A percentile compares a stretch with the other conserved stretches of the same genome.
Evolutionary conservation across 2,329 filamentous ascomycete species (phyloP).

Genomic region (Leptographium flavum): DNA sequence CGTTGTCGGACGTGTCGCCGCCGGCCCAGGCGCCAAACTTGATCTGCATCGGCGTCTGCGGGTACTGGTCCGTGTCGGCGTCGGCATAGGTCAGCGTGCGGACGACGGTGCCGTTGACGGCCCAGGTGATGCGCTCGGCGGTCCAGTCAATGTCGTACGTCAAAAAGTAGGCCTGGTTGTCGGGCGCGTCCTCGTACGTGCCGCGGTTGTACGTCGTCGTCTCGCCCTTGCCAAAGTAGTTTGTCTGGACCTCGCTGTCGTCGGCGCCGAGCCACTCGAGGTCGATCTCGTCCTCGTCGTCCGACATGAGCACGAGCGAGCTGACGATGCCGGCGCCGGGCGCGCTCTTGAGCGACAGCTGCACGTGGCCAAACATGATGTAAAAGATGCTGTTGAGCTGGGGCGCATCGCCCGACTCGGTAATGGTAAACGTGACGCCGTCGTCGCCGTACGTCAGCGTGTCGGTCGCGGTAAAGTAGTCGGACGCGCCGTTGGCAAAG

Average conservation of each 20-base stretch:
- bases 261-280: slow-evolving; percentile 88
- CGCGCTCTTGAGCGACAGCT: slow-evolving; percentile 72
- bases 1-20: slow-evolving; percentile 62
- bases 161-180: slow-evolving; percentile 63
- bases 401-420: slow-evolving; percentile 66
- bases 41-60: slow-evolving; percentile 89
- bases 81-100: slow-evolving; percentile 58
- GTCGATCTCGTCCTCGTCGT: slow-evolving; percentile 90
- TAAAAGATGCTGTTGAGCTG: slow-evolving; percentile 86
- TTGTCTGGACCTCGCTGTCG: slow-evolving; percentile 69
- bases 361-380: slow-evolving; percentile 96
- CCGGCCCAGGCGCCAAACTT: slow-evolving; percentile 89
- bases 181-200: slow-evolving; percentile 55
- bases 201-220: slow-evolving; percentile 79
- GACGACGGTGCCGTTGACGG: slow-evolving; percentile 62
- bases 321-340: slow-evolving; percentile 87
- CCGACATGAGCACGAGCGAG: slow-evolving; percentile 80
- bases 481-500: slow-evolving; percentile 63
- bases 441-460: slow-evolving; percentile 58
- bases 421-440: slow-evolving; percentile 71
- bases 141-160: slow-evolving; percentile 94
- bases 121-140: slow-evolving; percentile 69
- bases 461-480: slow-evolving; percentile 60
- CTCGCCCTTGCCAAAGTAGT: slow-evolving; percentile 92
- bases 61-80: slow-evolving; percentile 62